phyloP scores from a whole-genome alignment of 176 grass and related monocot species.

The Urochloa ruziziensis region DNA sequence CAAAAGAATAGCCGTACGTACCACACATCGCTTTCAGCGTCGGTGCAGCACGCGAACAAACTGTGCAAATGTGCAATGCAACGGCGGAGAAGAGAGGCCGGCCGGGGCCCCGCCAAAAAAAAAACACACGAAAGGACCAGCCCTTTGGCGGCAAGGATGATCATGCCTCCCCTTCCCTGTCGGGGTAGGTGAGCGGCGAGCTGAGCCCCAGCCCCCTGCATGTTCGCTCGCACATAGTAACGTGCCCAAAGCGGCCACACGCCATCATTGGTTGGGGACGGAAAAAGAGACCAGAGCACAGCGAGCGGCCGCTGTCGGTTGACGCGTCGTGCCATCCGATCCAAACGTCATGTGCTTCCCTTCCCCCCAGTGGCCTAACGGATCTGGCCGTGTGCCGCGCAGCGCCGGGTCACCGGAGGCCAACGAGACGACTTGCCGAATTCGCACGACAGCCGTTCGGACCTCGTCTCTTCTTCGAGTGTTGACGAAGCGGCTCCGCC shows the following conservation, averaged over 20 bases:
- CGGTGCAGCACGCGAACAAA: background rate
- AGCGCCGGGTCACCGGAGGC: background rate
- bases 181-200: background rate
- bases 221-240: background rate
- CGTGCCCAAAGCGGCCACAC: slow-evolving; percentile 9
- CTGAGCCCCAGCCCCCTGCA: background rate
- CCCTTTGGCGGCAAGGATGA: background rate
- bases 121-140: background rate
- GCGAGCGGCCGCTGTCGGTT: background rate
- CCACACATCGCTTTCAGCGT: background rate
- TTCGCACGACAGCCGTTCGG: background rate
- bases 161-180: background rate
- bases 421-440: background rate
- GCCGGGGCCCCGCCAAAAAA: too few species aligned
- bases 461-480: background rate
- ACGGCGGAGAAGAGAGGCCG: background rate
- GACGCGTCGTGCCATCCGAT: background rate
- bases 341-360: background rate
- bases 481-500: background rate
- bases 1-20: background rate
- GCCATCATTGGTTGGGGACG: background rate
- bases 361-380: background rate
- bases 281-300: background rate
- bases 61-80: background rate
- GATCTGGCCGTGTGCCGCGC: background rate